Percentiles rank a stretch among this genome's conserved stretches.
Evolutionary conservation across 1,139 yeast genomes (phyloP).

Genomic region (Taphrina deformans): DNA sequence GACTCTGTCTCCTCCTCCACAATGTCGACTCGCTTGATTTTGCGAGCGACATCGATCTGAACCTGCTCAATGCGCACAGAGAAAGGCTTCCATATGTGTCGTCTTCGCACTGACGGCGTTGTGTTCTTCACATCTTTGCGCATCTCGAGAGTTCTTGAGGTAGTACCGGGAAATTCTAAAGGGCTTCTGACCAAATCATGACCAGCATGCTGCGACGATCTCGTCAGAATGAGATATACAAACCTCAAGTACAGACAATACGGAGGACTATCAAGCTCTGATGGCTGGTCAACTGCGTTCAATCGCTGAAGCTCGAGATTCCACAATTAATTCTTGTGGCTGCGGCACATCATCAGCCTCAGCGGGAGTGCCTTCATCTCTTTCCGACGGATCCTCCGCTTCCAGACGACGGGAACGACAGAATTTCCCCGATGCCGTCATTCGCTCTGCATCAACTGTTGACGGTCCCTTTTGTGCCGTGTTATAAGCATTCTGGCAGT

Average conservation of each 20-base stretch:
- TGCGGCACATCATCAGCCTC: neutral
- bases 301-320: neutral
- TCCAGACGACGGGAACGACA: neutral
- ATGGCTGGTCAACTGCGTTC: no score
- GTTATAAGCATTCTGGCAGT: no score
- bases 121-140: conserved; percentile 19
- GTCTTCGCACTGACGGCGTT: conserved; percentile 19
- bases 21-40: conserved; percentile 62
- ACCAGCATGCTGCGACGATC: no score
- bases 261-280: no score
- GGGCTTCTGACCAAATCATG: neutral
- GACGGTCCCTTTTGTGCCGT: no score
- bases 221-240: no score
- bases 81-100: conserved; percentile 37
- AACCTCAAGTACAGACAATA: no score
- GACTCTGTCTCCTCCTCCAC: conserved; percentile 49
- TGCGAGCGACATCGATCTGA: conserved; percentile 77
- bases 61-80: conserved; percentile 75
- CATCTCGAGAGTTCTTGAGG: neutral
- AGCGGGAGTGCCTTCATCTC: neutral
- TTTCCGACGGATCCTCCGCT: neutral
- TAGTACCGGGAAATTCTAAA: neutral
- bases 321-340: neutral
- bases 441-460: no score
- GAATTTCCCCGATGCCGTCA: neutral